Base-by-base conservation (phyloP, 176 grass and related monocot species). In the Rhipidocladum racemiflorum region DNA sequence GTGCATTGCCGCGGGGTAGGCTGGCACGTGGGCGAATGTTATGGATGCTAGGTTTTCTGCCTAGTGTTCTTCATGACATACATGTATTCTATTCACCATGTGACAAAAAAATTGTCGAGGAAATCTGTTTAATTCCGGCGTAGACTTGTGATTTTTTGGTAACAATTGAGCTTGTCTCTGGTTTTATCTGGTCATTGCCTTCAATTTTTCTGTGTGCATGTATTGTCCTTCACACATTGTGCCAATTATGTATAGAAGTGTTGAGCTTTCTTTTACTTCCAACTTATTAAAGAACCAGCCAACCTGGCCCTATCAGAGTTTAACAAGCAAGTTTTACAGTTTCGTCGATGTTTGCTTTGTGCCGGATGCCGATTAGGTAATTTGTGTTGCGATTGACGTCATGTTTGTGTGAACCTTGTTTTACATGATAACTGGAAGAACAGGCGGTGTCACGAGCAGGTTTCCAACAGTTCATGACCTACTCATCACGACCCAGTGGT, bases 391-490 rank as follows among this genome's bases (percentile, higher is more conserved):
- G 13, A 66, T 79, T 61, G 11, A 60, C 46, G 20, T 18, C 51
- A 82, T 83, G 68, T 71, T 70, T 13, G 4, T 61, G 14, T 23
- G 23, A 23, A 30, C 21, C 20, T 64, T 76, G 20, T 81, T 70
- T 76, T 72, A 25, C 27, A 81, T 76, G 16, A n/a, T 84, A 76
- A 56, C 42, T 82, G 38, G 65, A 89, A 46, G 45, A 67, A 46
- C 74, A 91, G 92, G 55, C 75, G 16, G 43, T 60, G 50, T 79
- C 73, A 64, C 17, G 18, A 71, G 78, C 84, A 70, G 68, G 68
- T 88, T 72, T 70, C 78, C 86, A 82, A 55, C 67, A 87, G 78
- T 73, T 70, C 68, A 87, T 87, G 83, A 82, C 44, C 13, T 91
- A 87, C 61, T 91, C 83, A n/a, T 74, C 92, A 35, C 63, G 77